These are phyloP conservation scores for Zygosaccharomyces rouxii DNA, from an alignment of 805 yeast species.

Conservation along the genomic window DNA sequence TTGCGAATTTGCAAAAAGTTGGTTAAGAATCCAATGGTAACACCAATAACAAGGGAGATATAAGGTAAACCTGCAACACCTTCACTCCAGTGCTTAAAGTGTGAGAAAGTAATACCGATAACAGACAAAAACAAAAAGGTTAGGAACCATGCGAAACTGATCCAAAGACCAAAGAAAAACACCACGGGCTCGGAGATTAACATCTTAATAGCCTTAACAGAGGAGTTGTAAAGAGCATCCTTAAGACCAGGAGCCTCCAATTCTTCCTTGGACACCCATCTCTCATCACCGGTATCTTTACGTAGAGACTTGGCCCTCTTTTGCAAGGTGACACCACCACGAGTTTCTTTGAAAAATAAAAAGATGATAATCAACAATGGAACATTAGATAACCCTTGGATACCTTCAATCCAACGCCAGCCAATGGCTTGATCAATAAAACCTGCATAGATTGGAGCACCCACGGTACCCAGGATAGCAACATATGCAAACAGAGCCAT, in stretches of 20 bases:
- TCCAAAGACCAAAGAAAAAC: slow-evolving; percentile 4
- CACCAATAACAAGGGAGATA: background rate
- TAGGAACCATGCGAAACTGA: slow-evolving; percentile 1
- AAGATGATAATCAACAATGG: slow-evolving; percentile 1
- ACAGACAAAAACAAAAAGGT: slow-evolving; percentile 5
- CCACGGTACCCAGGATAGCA: slow-evolving; percentile 3
- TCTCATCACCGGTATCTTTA: slow-evolving; percentile 5
- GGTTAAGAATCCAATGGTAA: background rate
- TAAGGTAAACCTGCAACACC: slow-evolving; percentile 4
- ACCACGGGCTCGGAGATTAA: slow-evolving; percentile 2
- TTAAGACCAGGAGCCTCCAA: slow-evolving; percentile 2
- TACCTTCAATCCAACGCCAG: slow-evolving; percentile 5
- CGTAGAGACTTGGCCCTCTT: slow-evolving; percentile 3
- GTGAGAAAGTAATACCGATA: background rate
- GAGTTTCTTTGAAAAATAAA: slow-evolving; percentile 2
- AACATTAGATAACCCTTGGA: slow-evolving; percentile 1
- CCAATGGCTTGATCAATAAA: background rate
- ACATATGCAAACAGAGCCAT: background rate
- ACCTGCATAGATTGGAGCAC: slow-evolving; percentile 5
- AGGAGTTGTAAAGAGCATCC: slow-evolving; percentile 3
- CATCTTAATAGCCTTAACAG: slow-evolving; percentile 1
- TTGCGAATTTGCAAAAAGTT: slow-evolving; percentile 3
- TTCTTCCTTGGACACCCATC: slow-evolving; percentile 4
- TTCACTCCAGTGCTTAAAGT: slow-evolving; percentile 1
- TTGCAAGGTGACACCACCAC: slow-evolving; percentile 4